Base-by-base conservation (phyloP, 2,329 filamentous ascomycete genomes). In the Botrytis cinerea region DNA sequence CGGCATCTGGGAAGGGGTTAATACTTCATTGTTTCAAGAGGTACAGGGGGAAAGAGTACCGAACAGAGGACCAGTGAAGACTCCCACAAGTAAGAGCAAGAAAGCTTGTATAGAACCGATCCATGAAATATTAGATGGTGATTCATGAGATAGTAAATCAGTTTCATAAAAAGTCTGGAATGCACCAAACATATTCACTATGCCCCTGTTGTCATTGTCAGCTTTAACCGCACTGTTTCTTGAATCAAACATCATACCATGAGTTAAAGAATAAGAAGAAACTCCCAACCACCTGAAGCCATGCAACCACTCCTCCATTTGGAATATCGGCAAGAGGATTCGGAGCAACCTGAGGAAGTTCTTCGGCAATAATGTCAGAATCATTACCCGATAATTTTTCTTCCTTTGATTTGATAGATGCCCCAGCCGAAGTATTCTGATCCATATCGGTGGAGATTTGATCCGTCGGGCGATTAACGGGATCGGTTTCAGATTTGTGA, bases 201-300 rank as follows among this genome's bases (percentile, higher is more conserved):
- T 77, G 2, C 83, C 82, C 83, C 86, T 74, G 14, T 45, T 54
- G 16, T 28, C 20, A 64, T 20, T 28, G 4, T 46, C 59, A 73
- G n/a, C 16, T 22, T 18, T 51, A 4, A 57, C 3, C 28, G 7
- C 28, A 28, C 28, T 28, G 28, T 48, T 25, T 25, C 22, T 10
- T 40, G 61, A 7, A 45, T 20, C 22, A 35, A 18, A 48, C 14
- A 59, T 16, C 28, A 40, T 46, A 73, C 84, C 88, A 90, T 0
- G 87, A 87, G 76, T 86, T 88, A 78, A 89, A 86, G 75, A 87
- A 86, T 61, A 88, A 82, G 60, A 86, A 80, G 77, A 87, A 87
- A 4, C 82, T 84, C 25, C 87, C 81, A 2, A 83, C 82, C 4
- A 86, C 86, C 77, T 89, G 88, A 0, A 83, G 80, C 88, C 88